These are phyloP conservation scores for Alternaria sp. DNA, from an alignment of 2,329 filamentous ascomycete genomes.

Conservation along the genomic window DNA sequence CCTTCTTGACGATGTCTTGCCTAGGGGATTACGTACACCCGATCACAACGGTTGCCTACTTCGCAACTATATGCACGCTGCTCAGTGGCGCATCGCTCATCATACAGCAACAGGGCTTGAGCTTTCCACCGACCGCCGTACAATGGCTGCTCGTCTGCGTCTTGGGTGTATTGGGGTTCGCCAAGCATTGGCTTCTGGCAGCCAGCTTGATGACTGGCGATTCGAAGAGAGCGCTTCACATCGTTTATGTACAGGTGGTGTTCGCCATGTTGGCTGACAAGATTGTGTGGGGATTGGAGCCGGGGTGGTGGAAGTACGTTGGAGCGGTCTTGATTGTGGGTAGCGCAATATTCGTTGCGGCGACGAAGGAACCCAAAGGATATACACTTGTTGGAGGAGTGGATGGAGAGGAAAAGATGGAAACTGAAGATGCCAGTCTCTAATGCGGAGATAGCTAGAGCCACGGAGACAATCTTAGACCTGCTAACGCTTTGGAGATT, in stretches of 20 bases:
- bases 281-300: background rate
- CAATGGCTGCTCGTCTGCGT: background rate
- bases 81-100: conserved; percentile 3
- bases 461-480: background rate
- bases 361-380: background rate
- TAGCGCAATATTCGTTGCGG: background rate
- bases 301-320: conserved; percentile 3
- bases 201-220: conserved; percentile 8
- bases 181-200: conserved; percentile 4
- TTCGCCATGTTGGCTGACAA: conserved; percentile 2
- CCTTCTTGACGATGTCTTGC: background rate
- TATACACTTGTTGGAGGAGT: background rate
- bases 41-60: conserved; percentile 3
- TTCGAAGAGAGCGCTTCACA: conserved; percentile 3
- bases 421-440: background rate
- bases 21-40: background rate
- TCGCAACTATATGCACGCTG: background rate
- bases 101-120: background rate
- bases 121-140: background rate
- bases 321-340: conserved; percentile 1
- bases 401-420: background rate
- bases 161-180: background rate
- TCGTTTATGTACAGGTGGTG: conserved; percentile 1
- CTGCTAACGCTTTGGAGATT: background rate
- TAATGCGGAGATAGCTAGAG: background rate